Percentiles rank a stretch among this genome's conserved stretches.
Evolutionary conservation across 805 yeast genomes (phyloP).

Genomic region (Wickerhamiella dianesei): DNA sequence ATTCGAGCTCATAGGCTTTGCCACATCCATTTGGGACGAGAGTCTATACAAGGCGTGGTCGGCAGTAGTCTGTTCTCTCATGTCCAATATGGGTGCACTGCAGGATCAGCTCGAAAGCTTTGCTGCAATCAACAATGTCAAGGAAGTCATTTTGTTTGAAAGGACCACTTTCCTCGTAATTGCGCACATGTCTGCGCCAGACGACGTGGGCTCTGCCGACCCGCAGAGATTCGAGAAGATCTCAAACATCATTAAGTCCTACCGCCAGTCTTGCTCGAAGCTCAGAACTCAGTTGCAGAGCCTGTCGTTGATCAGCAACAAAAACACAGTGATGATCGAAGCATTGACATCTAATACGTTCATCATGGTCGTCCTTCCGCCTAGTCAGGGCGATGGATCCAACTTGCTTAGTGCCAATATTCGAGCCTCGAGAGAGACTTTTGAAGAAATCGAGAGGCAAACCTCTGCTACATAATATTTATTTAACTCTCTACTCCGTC

Average conservation of each 20-base stretch:
- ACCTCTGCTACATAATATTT: constrained; percentile 1
- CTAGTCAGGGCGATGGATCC: constrained; percentile 13
- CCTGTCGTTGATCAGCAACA: constrained; percentile 47
- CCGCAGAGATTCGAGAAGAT: constrained; percentile 92
- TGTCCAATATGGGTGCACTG: constrained; percentile 76
- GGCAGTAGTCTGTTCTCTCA: constrained; percentile 82
- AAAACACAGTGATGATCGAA: constrained; percentile 30
- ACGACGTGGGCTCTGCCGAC: constrained; percentile 35
- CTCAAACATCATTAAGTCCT: constrained; percentile 84
- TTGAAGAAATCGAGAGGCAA: constrained; percentile 27
- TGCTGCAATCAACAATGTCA: constrained; percentile 63
- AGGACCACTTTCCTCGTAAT: constrained; percentile 81
- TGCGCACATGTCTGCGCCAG: constrained; percentile 30
- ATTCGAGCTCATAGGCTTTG: constrained; percentile 68
- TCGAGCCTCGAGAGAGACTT: constrained; percentile 26
- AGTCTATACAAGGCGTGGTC: constrained; percentile 95
- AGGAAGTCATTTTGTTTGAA: constrained; percentile 83
- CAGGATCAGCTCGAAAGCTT: constrained; percentile 63
- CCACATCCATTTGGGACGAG: constrained; percentile 97
- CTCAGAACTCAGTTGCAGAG: constrained; percentile 74
- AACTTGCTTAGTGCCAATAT: constrained; percentile 23
- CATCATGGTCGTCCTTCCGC: constrained; percentile 32
- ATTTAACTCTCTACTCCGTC: too few species aligned
- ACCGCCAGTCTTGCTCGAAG: constrained; percentile 82
- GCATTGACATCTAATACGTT: constrained; percentile 32